Evolutionary conservation across 345 rosid species (phyloP), one percentile per base, ranked within the genome.

Genomic region (Populus euphratica): DNA sequence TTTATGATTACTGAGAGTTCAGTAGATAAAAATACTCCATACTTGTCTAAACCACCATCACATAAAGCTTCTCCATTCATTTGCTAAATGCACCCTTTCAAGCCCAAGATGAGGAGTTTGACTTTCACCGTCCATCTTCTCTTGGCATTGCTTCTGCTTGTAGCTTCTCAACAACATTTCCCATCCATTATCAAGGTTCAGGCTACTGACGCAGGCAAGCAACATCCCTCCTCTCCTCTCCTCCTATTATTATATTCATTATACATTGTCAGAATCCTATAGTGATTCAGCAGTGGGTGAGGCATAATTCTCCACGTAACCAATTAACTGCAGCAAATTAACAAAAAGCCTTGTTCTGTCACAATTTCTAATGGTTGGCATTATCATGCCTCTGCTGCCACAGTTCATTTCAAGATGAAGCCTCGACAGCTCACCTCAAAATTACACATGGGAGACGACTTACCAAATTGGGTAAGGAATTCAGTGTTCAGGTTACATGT

Each of bases 181-280:
- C 36, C 76, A 72, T 39, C 21, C 41, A 69, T 68, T n/a, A 69
- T 80, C 74, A 66, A 50, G 71, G 87, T 83, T 82, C 87, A 78
- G 68, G 88, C 88, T 33, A 75, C 20, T 73, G 88, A 82, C 70
- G 83, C 87, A 85, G 90, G 92, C 72, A 86, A 83, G 69, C 67
- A 12, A 39, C 69, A 27, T 75, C 43, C 33, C 25, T 49, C 44
- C 62, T 69, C 77, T 27, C 59, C 50, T 31, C 18, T 29, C 17
- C 36, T 33, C 0, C 5, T 33, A 35, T 21, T 74, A 31, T 9
- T 17, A 41, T 25, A 17, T 65, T 3, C n/a, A 23, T 23, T 25
- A 20, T 6, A 33, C 36, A 33, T 33, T 17, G 10, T 1, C 6
- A 35, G 23, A 11, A 59, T 1, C 29, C 20, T 25, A 13, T 6